Conservation (phyloP, 2,329 filamentous ascomycete genomes). For the Metarhizium guizhouense region DNA sequence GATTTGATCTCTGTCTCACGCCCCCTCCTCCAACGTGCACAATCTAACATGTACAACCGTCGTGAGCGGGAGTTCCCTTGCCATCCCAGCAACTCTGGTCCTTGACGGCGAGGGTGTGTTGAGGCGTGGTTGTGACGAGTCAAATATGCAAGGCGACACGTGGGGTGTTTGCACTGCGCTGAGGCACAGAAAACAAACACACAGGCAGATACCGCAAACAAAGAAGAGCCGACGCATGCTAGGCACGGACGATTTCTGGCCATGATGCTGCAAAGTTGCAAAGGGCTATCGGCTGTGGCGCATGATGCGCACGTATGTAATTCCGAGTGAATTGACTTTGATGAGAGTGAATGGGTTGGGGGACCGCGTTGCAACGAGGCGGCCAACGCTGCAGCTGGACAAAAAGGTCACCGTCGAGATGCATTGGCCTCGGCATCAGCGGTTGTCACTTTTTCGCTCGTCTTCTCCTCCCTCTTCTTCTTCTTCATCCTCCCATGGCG, state of each 20-base stretch:
- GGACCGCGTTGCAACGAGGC: neutral
- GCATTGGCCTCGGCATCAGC: neutral
- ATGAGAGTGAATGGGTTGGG: neutral
- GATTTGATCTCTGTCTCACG: neutral
- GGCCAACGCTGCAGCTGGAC: neutral
- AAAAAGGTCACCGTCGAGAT: neutral
- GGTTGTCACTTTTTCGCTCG: neutral
- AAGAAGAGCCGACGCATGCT: neutral
- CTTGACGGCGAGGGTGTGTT: neutral
- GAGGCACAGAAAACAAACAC: neutral
- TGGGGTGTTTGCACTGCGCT: neutral
- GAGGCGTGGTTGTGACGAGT: neutral
- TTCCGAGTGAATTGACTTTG: neutral
- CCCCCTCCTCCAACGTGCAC: neutral
- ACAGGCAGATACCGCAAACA: neutral
- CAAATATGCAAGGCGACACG: neutral
- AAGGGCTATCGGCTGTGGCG: neutral
- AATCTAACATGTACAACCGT: neutral
- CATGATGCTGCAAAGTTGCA: neutral
- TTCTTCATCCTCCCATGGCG: neutral
- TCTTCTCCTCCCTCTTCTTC: neutral
- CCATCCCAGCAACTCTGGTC: neutral
- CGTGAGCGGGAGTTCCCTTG: conserved; percentile 5
- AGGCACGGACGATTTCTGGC: neutral
- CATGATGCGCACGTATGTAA: neutral